phyloP scores from a whole-genome alignment of 2,329 filamentous ascomycete genomes.

The Claviceps fusiformis region DNA sequence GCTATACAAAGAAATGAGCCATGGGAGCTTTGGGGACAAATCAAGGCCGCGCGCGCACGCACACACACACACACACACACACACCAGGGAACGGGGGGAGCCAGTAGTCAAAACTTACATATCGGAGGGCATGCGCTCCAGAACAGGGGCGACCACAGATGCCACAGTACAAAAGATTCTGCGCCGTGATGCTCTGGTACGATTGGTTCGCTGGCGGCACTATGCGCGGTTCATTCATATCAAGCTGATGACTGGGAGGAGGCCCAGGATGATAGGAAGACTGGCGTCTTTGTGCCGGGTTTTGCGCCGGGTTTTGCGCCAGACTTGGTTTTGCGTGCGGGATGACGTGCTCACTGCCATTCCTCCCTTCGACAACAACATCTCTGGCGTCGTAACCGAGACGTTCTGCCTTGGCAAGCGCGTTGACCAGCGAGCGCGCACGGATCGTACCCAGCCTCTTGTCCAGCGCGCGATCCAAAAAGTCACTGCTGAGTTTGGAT shows the following conservation, averaged over 20 bases:
- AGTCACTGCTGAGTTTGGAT: constrained; percentile 30
- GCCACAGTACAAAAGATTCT: constrained; percentile 13
- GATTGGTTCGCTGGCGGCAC: not conserved
- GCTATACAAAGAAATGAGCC: constrained; percentile 12
- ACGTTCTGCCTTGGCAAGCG: constrained; percentile 41
- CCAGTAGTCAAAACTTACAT: constrained; percentile 15
- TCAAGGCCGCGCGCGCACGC: not conserved
- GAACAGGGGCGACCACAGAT: constrained; percentile 23
- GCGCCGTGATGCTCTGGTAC: not conserved
- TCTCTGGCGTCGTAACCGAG: constrained; percentile 41
- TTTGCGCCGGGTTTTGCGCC: constrained; percentile 5
- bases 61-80: too few species aligned
- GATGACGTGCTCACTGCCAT: constrained; percentile 23
- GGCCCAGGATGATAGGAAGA: not conserved
- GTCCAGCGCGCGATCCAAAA: constrained; percentile 40
- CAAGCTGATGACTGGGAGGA: not conserved
- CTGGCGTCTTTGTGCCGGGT: not conserved
- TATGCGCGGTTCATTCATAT: not conserved
- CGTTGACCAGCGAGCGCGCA: constrained; percentile 40
- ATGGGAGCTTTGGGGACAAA: not conserved
- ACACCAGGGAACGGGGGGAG: not conserved
- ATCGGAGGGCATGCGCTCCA: constrained; percentile 14
- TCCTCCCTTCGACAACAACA: constrained; percentile 27
- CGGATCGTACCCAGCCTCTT: constrained; percentile 38
- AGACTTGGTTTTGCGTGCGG: constrained; percentile 13